Base-by-base conservation (phyloP, 2,329 filamentous ascomycete species). In the Didymella segeticola region DNA sequence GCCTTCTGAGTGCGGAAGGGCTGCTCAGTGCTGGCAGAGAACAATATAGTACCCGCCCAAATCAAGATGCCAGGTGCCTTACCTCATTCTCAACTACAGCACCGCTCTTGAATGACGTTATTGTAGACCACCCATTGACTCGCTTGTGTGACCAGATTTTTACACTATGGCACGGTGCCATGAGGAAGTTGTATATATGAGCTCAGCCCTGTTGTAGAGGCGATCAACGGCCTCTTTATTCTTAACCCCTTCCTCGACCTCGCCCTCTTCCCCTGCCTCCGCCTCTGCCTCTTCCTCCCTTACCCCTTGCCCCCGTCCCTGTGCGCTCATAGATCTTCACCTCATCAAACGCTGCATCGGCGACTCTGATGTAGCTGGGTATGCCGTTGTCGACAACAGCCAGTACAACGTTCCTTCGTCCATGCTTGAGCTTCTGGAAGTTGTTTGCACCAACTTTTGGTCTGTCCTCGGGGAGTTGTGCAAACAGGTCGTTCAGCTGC, bases 381-480 rank as follows among this genome's bases (percentile, higher is more conserved):
- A 98, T 82, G 0, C 95, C 95, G 58, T 91, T 85, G 71, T 98
- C 95, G 27, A 97, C 92, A 2, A 98, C 84, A 0, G 93, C 95
- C 20, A 99, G 73, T 27, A 97, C 80, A 26, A 95, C 89, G 73
- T 91, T 95, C 60, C 91, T 84, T 72, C 89, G 87, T 1, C 92
- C 95, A 67, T 96, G 87, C 75, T 92, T 93, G 59, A 98, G 78
- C 54, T 90, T 86, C 67, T 88, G 84, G 69, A 96, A 95, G 60
- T 93, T 75, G 59, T 82, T 75, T 7, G 77, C 75, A 11, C 75
- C 70, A 71, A 79, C 66, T 69, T 84, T 71, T 0, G 84, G 88
- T 1, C 87, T 85, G 55, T 88, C 83, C 57, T 87, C 85, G 0
- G 92, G 91, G 5, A 89, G 87, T 30, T 86, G 88, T 53, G 87